Evolutionary conservation across 1,284 basidiomycete species (phyloP), one percentile per base, ranked within the genome.

Genomic region (Porogramme epimiltina): DNA sequence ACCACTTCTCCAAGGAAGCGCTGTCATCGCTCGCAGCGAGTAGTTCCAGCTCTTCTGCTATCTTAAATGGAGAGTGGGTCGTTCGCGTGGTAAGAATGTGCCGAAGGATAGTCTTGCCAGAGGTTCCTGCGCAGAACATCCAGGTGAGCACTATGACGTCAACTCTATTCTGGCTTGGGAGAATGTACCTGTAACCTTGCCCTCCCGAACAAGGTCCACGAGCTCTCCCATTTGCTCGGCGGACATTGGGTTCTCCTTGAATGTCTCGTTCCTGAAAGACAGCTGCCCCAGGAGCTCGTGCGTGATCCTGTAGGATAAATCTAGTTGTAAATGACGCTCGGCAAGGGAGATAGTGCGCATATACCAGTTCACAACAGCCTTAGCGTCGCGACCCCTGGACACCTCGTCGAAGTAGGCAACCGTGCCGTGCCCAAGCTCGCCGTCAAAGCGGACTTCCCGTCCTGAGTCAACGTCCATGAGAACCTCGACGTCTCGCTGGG

Each of bases 281-380:
- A 96, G 75, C 59, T 90, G 85, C 0, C 92, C 92, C 6, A 95
- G 72, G 0, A 95, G 75, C 55, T 95, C 92, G 61, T 97, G 91
- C 6, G 84, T 87, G 69, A 95, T 82, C 93, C 93, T 95, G 54
- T n/a, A n/a, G n/a, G n/a, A n/a, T n/a, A n/a, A 36, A n/a, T n/a
- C 8, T 31, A 31, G 28, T 13, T 45, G 24, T 23, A 22, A 23
- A 37, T 18, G 13, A 31, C 13, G 6, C 28, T 8, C 8, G 6
- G 13, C 28, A 31, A n/a, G 19, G 15, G 33, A 23, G 31, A 33
- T 18, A 23, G 19, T 20, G 10, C 13, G n/a, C 10, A 13, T 37
- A 11, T 11, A 94, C 95, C 95, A 98, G 67, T 98, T 98, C 24
- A 89, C 80, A 5, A 87, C 91, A 4, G 80, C 73, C 62, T 87